Percentiles rank a stretch among this genome's conserved stretches.
These are phyloP conservation scores for Mrakia frigida DNA, from an alignment of 768 basidiomycete species.

Conservation along the genomic window DNA sequence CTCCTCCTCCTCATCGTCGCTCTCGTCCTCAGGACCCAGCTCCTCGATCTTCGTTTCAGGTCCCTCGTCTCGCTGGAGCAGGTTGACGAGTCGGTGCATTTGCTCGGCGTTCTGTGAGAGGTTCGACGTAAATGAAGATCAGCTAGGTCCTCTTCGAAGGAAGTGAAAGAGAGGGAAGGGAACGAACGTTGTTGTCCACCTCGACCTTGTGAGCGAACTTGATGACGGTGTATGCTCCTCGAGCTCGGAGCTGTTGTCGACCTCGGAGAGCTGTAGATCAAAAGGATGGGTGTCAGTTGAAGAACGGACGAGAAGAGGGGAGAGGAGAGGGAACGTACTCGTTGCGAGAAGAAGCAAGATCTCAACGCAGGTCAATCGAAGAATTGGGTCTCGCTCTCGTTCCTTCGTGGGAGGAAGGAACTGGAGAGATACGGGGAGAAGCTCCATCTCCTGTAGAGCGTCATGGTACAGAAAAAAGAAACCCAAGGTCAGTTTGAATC, in stretches of 20 bases:
- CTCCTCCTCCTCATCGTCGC: conserved; percentile 18
- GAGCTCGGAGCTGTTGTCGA: conserved; percentile 66
- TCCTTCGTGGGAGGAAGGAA: conserved; percentile 78
- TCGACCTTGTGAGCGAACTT: conserved; percentile 72
- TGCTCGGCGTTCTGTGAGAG: conserved; percentile 73
- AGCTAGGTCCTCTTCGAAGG: conserved; percentile 1
- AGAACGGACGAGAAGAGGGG: background rate
- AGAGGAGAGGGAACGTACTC: conserved; percentile 43
- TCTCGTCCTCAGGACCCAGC: conserved; percentile 1
- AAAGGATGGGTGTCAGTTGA: background rate
- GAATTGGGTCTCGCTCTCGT: conserved; percentile 68
- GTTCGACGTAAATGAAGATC: background rate
- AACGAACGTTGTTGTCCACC: conserved; percentile 64
- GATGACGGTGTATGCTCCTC: conserved; percentile 83
- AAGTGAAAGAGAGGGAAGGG: background rate
- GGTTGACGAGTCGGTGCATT: conserved; percentile 77
- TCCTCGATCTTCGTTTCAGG: conserved; percentile 37
- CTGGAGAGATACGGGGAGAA: conserved; percentile 73
- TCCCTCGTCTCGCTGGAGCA: conserved; percentile 53
- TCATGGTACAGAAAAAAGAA: background rate
- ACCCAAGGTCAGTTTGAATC: background rate
- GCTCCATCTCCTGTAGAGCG: conserved; percentile 69
- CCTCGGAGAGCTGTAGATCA: conserved; percentile 60
- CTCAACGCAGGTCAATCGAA: conserved; percentile 82
- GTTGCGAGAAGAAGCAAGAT: conserved; percentile 82